Evolutionary conservation across 2,329 filamentous ascomycete genomes (phyloP).

Genomic region (Colletotrichum sansevieriae): DNA sequence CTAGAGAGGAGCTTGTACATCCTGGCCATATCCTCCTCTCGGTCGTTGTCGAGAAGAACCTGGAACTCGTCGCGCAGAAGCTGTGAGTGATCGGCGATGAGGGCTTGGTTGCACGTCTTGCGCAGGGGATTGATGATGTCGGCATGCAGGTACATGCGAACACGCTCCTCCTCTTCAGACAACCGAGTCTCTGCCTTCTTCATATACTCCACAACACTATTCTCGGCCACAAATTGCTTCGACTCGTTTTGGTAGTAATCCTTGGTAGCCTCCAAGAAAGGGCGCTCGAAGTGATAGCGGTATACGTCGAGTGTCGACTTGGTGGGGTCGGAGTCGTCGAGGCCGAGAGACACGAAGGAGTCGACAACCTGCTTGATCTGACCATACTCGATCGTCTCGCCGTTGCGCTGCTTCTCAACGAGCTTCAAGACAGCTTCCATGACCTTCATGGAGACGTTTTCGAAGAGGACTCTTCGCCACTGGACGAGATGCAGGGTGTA

Average conservation of each 20-base stretch:
- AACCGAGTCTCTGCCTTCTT: conserved; percentile 95
- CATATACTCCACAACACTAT: conserved; percentile 99
- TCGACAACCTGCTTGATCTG: conserved; percentile 98
- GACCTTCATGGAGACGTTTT: conserved; percentile 84
- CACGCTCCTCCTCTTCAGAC: conserved; percentile 93
- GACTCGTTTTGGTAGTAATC: conserved; percentile 93
- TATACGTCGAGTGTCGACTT: conserved; percentile 98
- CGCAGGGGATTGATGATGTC: conserved; percentile 90
- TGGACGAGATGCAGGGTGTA: conserved; percentile 97
- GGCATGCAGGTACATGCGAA: conserved; percentile 89
- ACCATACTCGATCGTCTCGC: conserved; percentile 96
- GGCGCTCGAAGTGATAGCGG: conserved; percentile 89
- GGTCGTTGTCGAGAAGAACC: conserved; percentile 90
- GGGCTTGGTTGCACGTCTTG: conserved; percentile 86
- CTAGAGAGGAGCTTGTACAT: conserved; percentile 95
- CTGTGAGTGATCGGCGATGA: conserved; percentile 88
- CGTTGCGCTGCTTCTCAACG: conserved; percentile 96
- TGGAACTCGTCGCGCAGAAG: conserved; percentile 97
- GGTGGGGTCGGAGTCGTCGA: conserved; percentile 92
- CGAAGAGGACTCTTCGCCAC: conserved; percentile 94
- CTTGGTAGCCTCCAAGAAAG: conserved; percentile 88
- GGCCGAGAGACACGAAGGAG: conserved; percentile 93
- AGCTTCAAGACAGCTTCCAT: conserved; percentile 96
- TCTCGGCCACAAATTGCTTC: conserved; percentile 93
- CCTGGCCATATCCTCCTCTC: conserved; percentile 92